Evolutionary conservation across 2,329 filamentous ascomycete species (phyloP).

Genomic region (Colletotrichum scovillei): DNA sequence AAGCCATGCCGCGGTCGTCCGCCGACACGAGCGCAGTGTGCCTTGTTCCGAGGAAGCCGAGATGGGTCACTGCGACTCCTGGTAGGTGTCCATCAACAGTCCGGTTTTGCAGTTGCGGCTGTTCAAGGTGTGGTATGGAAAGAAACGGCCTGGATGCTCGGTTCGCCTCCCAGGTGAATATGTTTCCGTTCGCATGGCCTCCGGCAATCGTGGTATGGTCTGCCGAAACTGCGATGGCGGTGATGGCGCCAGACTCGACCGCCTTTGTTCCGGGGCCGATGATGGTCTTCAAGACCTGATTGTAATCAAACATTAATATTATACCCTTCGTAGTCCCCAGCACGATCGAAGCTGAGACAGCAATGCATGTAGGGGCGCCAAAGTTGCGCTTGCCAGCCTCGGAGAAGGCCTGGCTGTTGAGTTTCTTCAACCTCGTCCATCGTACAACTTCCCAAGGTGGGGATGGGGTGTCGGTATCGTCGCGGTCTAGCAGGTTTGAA

Average conservation of each 20-base stretch:
- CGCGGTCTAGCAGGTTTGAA: constrained; percentile 73
- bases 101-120: constrained; percentile 71
- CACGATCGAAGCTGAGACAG: constrained; percentile 88
- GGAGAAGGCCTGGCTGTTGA: constrained; percentile 90
- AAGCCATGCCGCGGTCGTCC: constrained; percentile 96
- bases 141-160: constrained; percentile 89
- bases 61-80: constrained; percentile 82
- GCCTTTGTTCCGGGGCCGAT: constrained; percentile 95
- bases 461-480: constrained; percentile 76
- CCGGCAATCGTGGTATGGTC: constrained; percentile 93
- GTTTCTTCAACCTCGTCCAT: constrained; percentile 93
- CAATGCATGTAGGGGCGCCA: constrained; percentile 89
- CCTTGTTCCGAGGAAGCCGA: constrained; percentile 94
- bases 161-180: constrained; percentile 96
- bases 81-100: constrained; percentile 85
- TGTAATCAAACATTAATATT: constrained; percentile 96
- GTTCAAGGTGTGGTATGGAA: constrained; percentile 81
- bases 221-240: constrained; percentile 88
- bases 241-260: constrained; percentile 89
- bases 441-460: constrained; percentile 96
- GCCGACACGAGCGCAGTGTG: constrained; percentile 96
- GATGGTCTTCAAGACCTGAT: constrained; percentile 93
- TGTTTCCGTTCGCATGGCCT: constrained; percentile 88
- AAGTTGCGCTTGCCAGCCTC: constrained; percentile 93
- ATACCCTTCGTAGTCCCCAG: constrained; percentile 95